Base-by-base conservation (phyloP, 2,329 filamentous ascomycete genomes). In the Phaeoacremonium minimum region DNA sequence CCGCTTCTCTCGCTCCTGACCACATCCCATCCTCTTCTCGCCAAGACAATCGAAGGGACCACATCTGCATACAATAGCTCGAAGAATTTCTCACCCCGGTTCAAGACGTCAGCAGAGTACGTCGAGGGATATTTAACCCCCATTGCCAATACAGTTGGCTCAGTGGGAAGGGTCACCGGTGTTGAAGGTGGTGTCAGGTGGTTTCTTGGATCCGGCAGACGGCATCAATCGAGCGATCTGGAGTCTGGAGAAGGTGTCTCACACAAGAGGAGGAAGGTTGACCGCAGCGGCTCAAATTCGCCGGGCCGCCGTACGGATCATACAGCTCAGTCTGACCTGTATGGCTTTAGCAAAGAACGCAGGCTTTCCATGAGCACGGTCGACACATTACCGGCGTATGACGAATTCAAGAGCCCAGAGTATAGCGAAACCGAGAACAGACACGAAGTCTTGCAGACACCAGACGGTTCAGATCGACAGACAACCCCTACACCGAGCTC, bases 101-200 rank as follows among this genome's bases (percentile, higher is more conserved):
- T 96, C 55, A 89, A 87, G 58, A 85, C 86, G n/a, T 80, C 89
- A 42, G 91, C 87, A 33, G 88, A 95, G 57, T 88, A 94, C 50
- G 82, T 96, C 15, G 91, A 97, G 60, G 83, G 87, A 32, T 91
- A 87, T 48, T 79, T 95, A 35, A 87, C 85, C 2, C 89, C 88
- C 2, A 80, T 96, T 35, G 87, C 87, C 35, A 93, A 87, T 53
- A 93, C 87, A 0, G 86, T 95, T 18, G 86, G 87, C 12, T 85
- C 80, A 1, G 86, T 95, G 6, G 85, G 88, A 18, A 79, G 87
- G 18, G 82, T 83, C 19, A 95, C 91, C 1, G 91, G 91, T 41
- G 85, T 96, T 3, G 90, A 97, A 56, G 83, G 83, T 37, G 84
- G 88, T 38, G 75, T 96, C 12, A 76, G 93, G 33, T 90, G 89